phyloP scores from a whole-genome alignment of 768 basidiomycete species.

The Guyanaporus albipodus region DNA sequence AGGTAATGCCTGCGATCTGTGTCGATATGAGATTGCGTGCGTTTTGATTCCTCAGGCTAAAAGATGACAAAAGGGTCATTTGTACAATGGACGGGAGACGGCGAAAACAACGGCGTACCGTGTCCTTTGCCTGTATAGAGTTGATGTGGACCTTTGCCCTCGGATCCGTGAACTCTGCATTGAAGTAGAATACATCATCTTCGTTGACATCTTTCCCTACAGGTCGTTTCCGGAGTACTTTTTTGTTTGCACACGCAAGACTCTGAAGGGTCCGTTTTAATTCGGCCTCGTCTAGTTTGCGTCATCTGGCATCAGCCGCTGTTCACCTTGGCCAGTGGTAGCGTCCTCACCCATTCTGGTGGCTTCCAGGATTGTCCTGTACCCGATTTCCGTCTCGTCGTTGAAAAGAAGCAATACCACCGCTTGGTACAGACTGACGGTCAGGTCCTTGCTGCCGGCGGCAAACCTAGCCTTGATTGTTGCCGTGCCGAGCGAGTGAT shows the following conservation, averaged over 20 bases:
- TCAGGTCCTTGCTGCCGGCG: slow-evolving; percentile 74
- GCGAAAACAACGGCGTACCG: slow-evolving; percentile 49
- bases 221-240: slow-evolving; percentile 80
- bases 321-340: not conserved
- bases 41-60: slow-evolving; percentile 85
- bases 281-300: slow-evolving; percentile 57
- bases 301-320: too few species aligned
- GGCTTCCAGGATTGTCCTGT: slow-evolving; percentile 60
- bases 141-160: slow-evolving; percentile 85
- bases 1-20: slow-evolving; percentile 81
- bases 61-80: not conserved
- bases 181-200: slow-evolving; percentile 76
- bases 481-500: slow-evolving; percentile 82
- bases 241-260: slow-evolving; percentile 86
- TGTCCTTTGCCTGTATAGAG: slow-evolving; percentile 91
- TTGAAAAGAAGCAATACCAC: slow-evolving; percentile 88
- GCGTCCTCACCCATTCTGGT: slow-evolving; percentile 78
- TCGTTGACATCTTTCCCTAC: slow-evolving; percentile 72
- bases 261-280: slow-evolving; percentile 87
- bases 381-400: slow-evolving; percentile 53
- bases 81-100: too few species aligned
- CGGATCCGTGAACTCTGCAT: slow-evolving; percentile 76
- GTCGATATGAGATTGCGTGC: slow-evolving; percentile 81
- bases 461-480: slow-evolving; percentile 70
- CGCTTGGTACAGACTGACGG: slow-evolving; percentile 88